Evolutionary conservation across 768 basidiomycete genomes (phyloP).

Genomic region (Hirschioporus abietinus): DNA sequence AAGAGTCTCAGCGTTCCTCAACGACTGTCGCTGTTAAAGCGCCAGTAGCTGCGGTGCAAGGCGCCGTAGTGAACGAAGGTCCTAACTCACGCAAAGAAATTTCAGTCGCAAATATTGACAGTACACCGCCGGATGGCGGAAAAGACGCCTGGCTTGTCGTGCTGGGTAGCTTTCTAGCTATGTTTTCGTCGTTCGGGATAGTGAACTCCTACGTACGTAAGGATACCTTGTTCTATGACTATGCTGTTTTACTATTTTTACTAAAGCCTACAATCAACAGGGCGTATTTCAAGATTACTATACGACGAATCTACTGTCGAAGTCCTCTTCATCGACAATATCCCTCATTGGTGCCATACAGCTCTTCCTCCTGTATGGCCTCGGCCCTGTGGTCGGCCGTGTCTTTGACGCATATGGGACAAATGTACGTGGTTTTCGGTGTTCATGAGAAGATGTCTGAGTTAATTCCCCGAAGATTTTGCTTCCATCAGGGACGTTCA

Average conservation of each 20-base stretch:
- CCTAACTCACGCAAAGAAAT: neutral
- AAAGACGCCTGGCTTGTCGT: conserved; percentile 20
- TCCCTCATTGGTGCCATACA: conserved; percentile 24
- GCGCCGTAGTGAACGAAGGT: neutral
- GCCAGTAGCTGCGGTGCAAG: neutral
- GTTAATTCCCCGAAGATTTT: conserved; percentile 11
- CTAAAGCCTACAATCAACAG: conserved; percentile 8
- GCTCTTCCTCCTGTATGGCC: conserved; percentile 21
- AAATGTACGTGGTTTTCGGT: conserved; percentile 22
- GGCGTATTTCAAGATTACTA: conserved; percentile 26
- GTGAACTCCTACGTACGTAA: neutral
- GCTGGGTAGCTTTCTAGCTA: conserved; percentile 9
- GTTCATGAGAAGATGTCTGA: neutral
- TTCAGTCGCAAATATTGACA: neutral
- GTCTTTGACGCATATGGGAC: conserved; percentile 25
- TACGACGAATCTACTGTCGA: conserved; percentile 16
- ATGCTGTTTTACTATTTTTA: neutral
- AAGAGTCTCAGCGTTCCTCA: neutral
- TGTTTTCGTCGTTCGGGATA: neutral
- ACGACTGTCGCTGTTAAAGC: neutral
- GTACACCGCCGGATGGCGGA: conserved; percentile 21
- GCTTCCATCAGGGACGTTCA: conserved; percentile 19
- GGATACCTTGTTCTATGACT: too few species aligned
- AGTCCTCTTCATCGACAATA: conserved; percentile 22
- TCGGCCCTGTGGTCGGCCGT: conserved; percentile 20